Evolutionary conservation across 192 early-diverging fungal genomes (phyloP).

Genomic region (Podila clonocystis): DNA sequence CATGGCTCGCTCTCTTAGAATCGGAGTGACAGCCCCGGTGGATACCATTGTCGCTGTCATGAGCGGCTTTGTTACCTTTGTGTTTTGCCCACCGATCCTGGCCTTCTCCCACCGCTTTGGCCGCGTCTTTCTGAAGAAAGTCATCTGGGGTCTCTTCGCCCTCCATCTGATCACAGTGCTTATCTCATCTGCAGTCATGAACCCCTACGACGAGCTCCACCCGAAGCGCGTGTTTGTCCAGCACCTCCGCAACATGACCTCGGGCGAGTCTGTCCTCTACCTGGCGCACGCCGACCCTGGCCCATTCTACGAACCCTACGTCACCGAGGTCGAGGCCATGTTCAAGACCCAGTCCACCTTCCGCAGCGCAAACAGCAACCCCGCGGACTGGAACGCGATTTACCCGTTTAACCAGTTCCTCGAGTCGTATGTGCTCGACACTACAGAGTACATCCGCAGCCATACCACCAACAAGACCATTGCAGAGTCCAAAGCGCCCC

Average conservation of each 20-base stretch:
- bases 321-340: conserved; percentile 53
- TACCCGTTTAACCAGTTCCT: conserved; percentile 74
- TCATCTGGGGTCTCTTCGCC: conserved; percentile 39
- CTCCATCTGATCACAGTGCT: conserved; percentile 53
- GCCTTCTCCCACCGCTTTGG: conserved; percentile 65
- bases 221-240: conserved; percentile 71
- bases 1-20: too few species aligned
- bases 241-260: conserved; percentile 71
- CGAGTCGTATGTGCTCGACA: conserved; percentile 56
- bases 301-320: conserved; percentile 54
- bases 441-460: conserved; percentile 24
- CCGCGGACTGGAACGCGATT: conserved; percentile 66
- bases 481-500: conserved; percentile 7
- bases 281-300: conserved; percentile 72
- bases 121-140: conserved; percentile 29
- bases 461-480: conserved; percentile 45
- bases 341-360: conserved; percentile 48
- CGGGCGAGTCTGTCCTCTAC: conserved; percentile 62
- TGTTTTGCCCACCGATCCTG: conserved; percentile 58
- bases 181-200: conserved; percentile 38
- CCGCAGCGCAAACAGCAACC: conserved; percentile 46
- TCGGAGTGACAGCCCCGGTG: conserved; percentile 71
- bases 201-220: conserved; percentile 69
- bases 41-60: conserved; percentile 73
- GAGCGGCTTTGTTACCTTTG: conserved; percentile 60